Conservation (phyloP, 2,329 filamentous ascomycete species). For the Sporothrix variecibatus region DNA sequence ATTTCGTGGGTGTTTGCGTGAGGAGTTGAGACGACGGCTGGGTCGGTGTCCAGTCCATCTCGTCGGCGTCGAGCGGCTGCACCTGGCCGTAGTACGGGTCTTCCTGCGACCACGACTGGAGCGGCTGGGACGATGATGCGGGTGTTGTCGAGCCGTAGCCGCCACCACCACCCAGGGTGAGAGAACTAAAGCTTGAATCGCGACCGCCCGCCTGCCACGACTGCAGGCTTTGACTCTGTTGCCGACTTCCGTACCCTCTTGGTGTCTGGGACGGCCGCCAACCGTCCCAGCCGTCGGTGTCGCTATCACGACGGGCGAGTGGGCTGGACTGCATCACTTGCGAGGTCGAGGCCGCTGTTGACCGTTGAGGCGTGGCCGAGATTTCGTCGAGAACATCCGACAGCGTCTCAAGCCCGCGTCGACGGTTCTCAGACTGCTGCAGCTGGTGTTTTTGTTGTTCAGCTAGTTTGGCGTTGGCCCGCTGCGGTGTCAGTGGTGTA, state of each 20-base stretch:
- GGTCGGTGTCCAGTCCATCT: conserved; percentile 76
- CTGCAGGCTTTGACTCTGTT: not conserved
- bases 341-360: not conserved
- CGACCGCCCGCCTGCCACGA: conserved; percentile 22
- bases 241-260: not conserved
- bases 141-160: conserved; percentile 11
- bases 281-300: conserved; percentile 24
- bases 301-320: not conserved
- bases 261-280: not conserved
- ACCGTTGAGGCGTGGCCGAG: conserved; percentile 33
- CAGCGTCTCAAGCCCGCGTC: conserved; percentile 40
- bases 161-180: not conserved
- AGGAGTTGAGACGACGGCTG: conserved; percentile 37
- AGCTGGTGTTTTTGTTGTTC: conserved; percentile 9
- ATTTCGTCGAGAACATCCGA: conserved; percentile 53
- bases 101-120: not conserved
- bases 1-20: conserved; percentile 43
- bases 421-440: conserved; percentile 37
- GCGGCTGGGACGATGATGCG: not conserved
- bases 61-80: conserved; percentile 45
- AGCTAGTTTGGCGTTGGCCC: not conserved
- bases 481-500: conserved; percentile 29
- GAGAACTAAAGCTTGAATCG: conserved; percentile 14
- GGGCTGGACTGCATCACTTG: not conserved
- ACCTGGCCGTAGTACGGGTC: conserved; percentile 30